Evolutionary conservation across 371 early-diverging fungal genomes (phyloP).

Genomic region (Mortierella sp.): DNA sequence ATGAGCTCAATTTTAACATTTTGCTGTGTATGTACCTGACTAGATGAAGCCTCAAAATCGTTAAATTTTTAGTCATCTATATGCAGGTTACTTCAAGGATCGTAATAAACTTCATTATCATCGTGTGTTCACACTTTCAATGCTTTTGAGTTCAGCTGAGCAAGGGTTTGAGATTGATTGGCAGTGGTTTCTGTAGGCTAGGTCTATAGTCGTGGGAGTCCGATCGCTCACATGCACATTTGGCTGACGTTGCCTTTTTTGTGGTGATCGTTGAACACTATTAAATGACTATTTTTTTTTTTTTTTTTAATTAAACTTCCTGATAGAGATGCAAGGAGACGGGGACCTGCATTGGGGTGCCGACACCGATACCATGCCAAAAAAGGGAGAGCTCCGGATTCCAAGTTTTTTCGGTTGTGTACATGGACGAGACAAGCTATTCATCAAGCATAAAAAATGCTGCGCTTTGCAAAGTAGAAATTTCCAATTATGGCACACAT

Average conservation of each 20-base stretch:
- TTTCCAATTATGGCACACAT: neutral
- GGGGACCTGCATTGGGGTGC: too few species aligned
- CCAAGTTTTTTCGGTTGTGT: too few species aligned
- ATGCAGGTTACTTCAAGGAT: neutral
- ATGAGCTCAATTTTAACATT: neutral
- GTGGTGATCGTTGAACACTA: too few species aligned
- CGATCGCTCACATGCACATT: neutral
- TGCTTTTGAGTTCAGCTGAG: neutral
- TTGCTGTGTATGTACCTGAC: neutral
- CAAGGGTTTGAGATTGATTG: neutral
- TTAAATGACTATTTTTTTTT: too few species aligned
- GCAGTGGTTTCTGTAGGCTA: neutral
- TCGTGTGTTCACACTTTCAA: neutral
- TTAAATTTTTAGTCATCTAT: constrained; percentile 20
- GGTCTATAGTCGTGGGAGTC: neutral
- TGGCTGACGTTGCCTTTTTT: too few species aligned
- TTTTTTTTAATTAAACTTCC: too few species aligned
- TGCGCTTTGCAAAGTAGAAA: constrained; percentile 2
- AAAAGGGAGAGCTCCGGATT: too few species aligned
- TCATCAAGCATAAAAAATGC: neutral
- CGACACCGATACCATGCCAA: too few species aligned
- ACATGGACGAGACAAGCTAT: neutral
- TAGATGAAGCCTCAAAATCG: constrained; percentile 20
- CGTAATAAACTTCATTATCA: neutral
- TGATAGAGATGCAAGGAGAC: too few species aligned